A percentile compares a stretch with the other conserved stretches of the same genome.
phyloP scores from a whole-genome alignment of 2,329 filamentous ascomycete species.

The Neopestalotiopsis rosae region DNA sequence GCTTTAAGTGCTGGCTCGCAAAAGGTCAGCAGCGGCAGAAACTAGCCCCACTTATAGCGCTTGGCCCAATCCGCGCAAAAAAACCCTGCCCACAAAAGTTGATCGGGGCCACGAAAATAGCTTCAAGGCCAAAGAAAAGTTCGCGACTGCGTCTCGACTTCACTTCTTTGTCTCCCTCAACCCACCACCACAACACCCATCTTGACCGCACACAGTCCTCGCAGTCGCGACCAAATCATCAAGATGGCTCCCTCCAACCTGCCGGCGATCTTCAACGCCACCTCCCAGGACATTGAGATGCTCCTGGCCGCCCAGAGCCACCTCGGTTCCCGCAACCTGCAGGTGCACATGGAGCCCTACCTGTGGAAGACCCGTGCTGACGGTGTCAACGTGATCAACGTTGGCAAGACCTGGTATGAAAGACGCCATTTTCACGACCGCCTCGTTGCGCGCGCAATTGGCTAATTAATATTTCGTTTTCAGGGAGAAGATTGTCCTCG shows the following conservation, averaged over 20 bases:
- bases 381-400: constrained; percentile 98
- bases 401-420: constrained; percentile 96
- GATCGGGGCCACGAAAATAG: constrained; percentile 11
- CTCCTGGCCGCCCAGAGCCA: constrained; percentile 96
- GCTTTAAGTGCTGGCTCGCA: neutral
- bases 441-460: neutral
- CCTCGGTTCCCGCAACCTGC: constrained; percentile 98
- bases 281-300: constrained; percentile 98
- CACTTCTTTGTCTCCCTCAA: constrained; percentile 31
- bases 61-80: constrained; percentile 7
- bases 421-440: constrained; percentile 38
- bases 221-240: constrained; percentile 46
- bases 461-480: constrained; percentile 29
- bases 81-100: constrained; percentile 18
- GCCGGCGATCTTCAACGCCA: constrained; percentile 94
- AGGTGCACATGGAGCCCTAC: constrained; percentile 99
- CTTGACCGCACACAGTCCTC: constrained; percentile 8
- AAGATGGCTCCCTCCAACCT: constrained; percentile 96
- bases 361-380: constrained; percentile 99
- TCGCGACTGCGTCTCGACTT: constrained; percentile 23
- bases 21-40: constrained; percentile 11
- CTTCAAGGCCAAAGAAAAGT: constrained; percentile 9
- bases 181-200: constrained; percentile 22
- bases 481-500: constrained; percentile 99
- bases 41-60: constrained; percentile 1